Percentiles rank a stretch among this genome's conserved stretches.
phyloP scores from a whole-genome alignment of 1,139 yeast species.

The Candida labiduridarum region DNA sequence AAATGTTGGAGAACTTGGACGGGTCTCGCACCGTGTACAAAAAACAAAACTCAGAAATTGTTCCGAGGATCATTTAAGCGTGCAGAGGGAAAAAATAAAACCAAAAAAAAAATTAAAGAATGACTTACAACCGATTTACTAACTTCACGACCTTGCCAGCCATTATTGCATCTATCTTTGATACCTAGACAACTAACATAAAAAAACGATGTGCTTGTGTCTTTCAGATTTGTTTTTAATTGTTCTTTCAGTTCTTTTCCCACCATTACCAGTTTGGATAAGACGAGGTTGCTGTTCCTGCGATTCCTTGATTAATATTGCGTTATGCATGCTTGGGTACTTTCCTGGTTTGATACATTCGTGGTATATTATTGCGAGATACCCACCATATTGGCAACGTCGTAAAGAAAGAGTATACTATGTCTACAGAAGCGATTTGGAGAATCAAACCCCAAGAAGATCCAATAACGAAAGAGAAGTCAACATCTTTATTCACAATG shows the following conservation, averaged over 20 bases:
- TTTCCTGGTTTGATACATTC: conserved; percentile 71
- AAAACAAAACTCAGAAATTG: too few relatives aligned
- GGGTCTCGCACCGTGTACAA: background rate
- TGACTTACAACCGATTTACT: background rate
- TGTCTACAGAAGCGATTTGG: conserved; percentile 36
- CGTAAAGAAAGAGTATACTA: conserved; percentile 34
- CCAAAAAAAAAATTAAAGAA: background rate
- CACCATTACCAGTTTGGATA: conserved; percentile 74
- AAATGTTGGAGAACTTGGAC: background rate
- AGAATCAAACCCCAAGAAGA: conserved; percentile 23
- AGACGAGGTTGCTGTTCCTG: conserved; percentile 65
- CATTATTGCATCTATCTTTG: background rate
- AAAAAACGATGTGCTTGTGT: conserved; percentile 21
- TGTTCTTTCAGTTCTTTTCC: conserved; percentile 61
- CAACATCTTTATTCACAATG: conserved; percentile 3
- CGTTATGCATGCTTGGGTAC: conserved; percentile 61
- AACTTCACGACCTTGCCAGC: too few relatives aligned
- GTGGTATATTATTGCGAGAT: conserved; percentile 62
- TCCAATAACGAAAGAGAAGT: conserved; percentile 4
- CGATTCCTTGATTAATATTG: conserved; percentile 61
- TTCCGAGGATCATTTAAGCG: too few relatives aligned
- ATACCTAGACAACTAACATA: background rate
- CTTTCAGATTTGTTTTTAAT: conserved; percentile 58
- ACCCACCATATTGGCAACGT: conserved; percentile 32
- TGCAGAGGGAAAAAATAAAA: background rate